These are phyloP conservation scores for Ascochyta viciae-villosae DNA, from an alignment of 2,329 filamentous ascomycete species.

Conservation along the genomic window DNA sequence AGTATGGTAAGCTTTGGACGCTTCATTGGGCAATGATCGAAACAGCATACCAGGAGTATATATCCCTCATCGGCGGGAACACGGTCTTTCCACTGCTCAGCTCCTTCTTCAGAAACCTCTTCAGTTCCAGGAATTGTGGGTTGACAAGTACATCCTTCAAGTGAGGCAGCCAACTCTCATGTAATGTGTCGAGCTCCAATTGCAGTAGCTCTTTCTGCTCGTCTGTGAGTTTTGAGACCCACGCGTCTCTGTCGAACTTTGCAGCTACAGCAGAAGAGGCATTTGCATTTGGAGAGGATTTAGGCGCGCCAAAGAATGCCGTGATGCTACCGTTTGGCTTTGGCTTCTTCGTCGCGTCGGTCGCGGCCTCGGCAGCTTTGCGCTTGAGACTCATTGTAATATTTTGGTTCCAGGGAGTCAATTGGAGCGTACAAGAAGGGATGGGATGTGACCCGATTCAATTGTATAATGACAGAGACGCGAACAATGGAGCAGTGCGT, in stretches of 20 bases:
- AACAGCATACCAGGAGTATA: constrained; percentile 86
- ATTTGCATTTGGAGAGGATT: constrained; percentile 39
- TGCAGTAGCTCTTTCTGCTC: constrained; percentile 85
- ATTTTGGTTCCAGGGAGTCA: background rate
- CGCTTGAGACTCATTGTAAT: constrained; percentile 59
- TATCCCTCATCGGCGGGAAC: constrained; percentile 85
- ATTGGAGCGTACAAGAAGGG: constrained; percentile 5
- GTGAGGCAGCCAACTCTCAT: constrained; percentile 88
- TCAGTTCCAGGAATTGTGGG: constrained; percentile 84
- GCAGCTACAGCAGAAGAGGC: constrained; percentile 28
- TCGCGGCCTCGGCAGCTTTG: constrained; percentile 55
- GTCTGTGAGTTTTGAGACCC: constrained; percentile 77
- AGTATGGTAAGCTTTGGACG: constrained; percentile 6
- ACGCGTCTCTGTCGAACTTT: constrained; percentile 86
- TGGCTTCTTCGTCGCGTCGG: constrained; percentile 57
- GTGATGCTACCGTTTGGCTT: constrained; percentile 78
- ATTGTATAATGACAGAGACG: background rate
- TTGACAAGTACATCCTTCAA: constrained; percentile 85
- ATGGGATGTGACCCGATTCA: background rate
- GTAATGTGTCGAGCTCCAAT: constrained; percentile 89
- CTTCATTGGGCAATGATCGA: background rate
- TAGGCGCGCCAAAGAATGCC: constrained; percentile 81
- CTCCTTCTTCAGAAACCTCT: constrained; percentile 85
- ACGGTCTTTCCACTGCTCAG: constrained; percentile 75
- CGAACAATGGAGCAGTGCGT: background rate